phyloP scores from a whole-genome alignment of 495 filamentous ascomycete species.

The Aspergillus nidulans region DNA sequence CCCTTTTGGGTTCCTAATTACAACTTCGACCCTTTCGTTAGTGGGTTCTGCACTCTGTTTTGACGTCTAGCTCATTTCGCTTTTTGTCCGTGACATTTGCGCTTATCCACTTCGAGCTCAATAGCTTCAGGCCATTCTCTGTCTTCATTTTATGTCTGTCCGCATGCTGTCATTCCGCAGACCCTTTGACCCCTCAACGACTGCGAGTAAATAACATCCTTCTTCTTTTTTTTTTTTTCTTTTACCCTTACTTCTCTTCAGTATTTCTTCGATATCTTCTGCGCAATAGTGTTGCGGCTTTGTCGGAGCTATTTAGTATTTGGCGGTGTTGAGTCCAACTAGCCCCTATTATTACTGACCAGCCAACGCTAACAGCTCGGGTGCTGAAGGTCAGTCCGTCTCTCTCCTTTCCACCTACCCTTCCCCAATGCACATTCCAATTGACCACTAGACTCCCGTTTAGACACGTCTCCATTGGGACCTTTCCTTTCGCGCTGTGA shows the following conservation, averaged over 20 bases:
- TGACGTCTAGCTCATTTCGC: not conserved
- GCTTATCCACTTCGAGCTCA: slow-evolving; percentile 12
- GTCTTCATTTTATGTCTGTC: slow-evolving; percentile 10
- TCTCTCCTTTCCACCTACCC: slow-evolving; percentile 21
- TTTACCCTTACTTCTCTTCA: slow-evolving; percentile 29
- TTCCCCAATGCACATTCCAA: slow-evolving; percentile 34
- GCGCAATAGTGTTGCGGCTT: not conserved
- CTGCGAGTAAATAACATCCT: slow-evolving; percentile 17
- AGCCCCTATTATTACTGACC: slow-evolving; percentile 14
- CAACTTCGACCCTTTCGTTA: not conserved
- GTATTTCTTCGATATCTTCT: not conserved
- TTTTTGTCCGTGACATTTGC: not conserved
- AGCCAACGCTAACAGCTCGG: slow-evolving; percentile 21
- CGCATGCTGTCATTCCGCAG: slow-evolving; percentile 15
- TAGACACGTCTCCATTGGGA: slow-evolving; percentile 28
- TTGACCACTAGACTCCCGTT: slow-evolving; percentile 22
- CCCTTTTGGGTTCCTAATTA: slow-evolving; percentile 7
- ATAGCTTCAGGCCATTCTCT: slow-evolving; percentile 2
- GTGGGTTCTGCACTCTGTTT: not conserved
- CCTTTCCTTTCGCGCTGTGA: slow-evolving; percentile 14
- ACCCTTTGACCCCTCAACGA: slow-evolving; percentile 15
- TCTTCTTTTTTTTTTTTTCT: slow-evolving; percentile 17
- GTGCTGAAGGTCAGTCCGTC: slow-evolving; percentile 23
- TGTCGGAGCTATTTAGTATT: slow-evolving; percentile 22
- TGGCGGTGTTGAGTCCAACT: slow-evolving; percentile 19